phyloP scores from a whole-genome alignment of 148 eudicot genomes.

The Rhododendron griersonianum region DNA sequence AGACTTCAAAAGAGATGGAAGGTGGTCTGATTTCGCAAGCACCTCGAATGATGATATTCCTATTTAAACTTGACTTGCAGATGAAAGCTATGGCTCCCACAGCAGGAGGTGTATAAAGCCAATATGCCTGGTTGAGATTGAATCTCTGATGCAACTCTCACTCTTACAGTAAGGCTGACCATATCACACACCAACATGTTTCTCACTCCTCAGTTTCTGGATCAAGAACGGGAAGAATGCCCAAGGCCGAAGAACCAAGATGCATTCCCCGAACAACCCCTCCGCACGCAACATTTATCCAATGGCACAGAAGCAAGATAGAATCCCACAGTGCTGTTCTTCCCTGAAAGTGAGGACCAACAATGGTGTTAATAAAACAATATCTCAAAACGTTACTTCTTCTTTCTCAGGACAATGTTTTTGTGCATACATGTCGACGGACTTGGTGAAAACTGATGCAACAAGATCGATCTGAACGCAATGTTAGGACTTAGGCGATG shows the following conservation, averaged over 20 bases:
- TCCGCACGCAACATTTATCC: conserved; percentile 57
- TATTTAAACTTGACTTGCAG: background rate
- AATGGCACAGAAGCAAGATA: conserved; percentile 72
- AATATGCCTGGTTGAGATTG: background rate
- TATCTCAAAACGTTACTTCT: background rate
- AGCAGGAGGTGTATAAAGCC: background rate
- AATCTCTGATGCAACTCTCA: background rate
- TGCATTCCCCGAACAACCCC: conserved; percentile 83
- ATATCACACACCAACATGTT: background rate
- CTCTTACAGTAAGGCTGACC: background rate
- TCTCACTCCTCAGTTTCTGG: conserved; percentile 55
- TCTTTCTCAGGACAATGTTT: background rate
- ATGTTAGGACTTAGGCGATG: background rate
- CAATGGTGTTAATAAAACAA: background rate
- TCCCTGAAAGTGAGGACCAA: conserved; percentile 55
- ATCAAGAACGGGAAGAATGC: conserved; percentile 65
- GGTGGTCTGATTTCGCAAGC: background rate
- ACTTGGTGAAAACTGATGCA: background rate
- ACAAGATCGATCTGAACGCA: background rate
- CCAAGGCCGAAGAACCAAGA: conserved; percentile 87
- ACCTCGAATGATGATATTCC: background rate
- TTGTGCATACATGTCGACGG: background rate
- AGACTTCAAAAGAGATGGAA: background rate
- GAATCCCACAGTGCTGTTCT: conserved; percentile 96
- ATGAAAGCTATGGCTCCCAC: background rate